phyloP scores from a whole-genome alignment of 2,329 filamentous ascomycete genomes.

The Anthostomella pinea region DNA sequence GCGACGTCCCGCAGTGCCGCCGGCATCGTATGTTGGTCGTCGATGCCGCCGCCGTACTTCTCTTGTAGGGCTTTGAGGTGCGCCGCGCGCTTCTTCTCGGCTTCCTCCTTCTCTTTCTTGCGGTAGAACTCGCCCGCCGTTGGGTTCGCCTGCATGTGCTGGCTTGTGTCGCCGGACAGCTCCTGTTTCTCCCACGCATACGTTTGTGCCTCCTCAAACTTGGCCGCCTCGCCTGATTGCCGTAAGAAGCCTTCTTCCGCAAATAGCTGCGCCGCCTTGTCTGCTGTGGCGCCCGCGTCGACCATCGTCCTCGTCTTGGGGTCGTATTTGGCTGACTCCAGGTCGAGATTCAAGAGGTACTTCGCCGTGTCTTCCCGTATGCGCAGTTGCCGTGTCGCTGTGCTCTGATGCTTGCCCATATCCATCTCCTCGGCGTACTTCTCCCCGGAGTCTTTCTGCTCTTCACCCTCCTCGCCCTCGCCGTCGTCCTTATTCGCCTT shows the following conservation, averaged over 20 bases:
- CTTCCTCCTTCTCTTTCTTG: conserved; percentile 75
- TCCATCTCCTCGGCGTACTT: conserved; percentile 94
- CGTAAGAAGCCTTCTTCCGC: conserved; percentile 92
- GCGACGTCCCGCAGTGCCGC: conserved; percentile 63
- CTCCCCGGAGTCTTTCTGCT: conserved; percentile 62
- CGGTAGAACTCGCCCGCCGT: conserved; percentile 84
- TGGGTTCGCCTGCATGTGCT: conserved; percentile 94
- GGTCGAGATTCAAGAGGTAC: conserved; percentile 89
- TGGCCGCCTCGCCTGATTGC: conserved; percentile 84
- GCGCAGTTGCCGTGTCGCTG: conserved; percentile 83
- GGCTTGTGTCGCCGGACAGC: conserved; percentile 69
- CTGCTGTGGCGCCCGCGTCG: conserved; percentile 74
- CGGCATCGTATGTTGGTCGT: conserved; percentile 57
- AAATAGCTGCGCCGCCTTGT: conserved; percentile 77
- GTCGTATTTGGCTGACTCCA: conserved; percentile 96
- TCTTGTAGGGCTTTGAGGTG: conserved; percentile 70
- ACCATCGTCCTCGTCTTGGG: conserved; percentile 93
- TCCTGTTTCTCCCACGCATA: conserved; percentile 98
- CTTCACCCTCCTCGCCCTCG: conserved; percentile 46
- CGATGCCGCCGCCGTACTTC: conserved; percentile 81
- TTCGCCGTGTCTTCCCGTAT: conserved; percentile 97
- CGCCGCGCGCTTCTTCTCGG: conserved; percentile 64
- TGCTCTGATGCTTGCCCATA: conserved; percentile 91
- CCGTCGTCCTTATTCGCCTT: conserved; percentile 41
- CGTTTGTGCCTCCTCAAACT: conserved; percentile 83